phyloP scores from a whole-genome alignment of 306 rosid genomes.

The Clitoria ternatea region DNA sequence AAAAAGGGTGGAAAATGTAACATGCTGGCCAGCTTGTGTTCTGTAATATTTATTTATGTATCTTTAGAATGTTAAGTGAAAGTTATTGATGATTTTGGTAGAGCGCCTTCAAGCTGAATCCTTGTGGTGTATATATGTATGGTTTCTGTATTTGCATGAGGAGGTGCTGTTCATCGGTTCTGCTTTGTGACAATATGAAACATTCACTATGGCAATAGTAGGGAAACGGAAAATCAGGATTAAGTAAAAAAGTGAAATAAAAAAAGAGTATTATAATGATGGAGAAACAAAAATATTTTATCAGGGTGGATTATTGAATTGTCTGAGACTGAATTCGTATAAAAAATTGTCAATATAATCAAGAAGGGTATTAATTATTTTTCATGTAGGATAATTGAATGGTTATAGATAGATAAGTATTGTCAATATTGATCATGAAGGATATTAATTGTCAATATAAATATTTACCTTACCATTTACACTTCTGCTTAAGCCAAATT shows the following conservation, averaged over 20 bases:
- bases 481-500: too few species aligned
- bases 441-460: too few species aligned
- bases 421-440: too few species aligned
- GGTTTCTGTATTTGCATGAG: slow-evolving; percentile 19
- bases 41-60: slow-evolving; percentile 25
- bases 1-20: slow-evolving; percentile 23
- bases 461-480: too few species aligned
- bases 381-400: too few species aligned
- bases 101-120: slow-evolving; percentile 18
- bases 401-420: too few species aligned
- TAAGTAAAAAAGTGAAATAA: not conserved
- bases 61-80: slow-evolving; percentile 17
- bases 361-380: too few species aligned
- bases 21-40: slow-evolving; percentile 17
- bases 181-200: not conserved
- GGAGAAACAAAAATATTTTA: not conserved
- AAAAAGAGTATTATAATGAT: not conserved
- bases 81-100: slow-evolving; percentile 34
- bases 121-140: slow-evolving; percentile 19
- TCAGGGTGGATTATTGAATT: not conserved
- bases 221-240: not conserved
- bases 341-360: not conserved
- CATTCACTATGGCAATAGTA: not conserved
- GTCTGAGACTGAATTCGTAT: not conserved
- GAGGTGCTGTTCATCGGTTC: slow-evolving; percentile 16